These are phyloP conservation scores for Betula pendula DNA, from an alignment of 306 rosid species.

Conservation along the genomic window DNA sequence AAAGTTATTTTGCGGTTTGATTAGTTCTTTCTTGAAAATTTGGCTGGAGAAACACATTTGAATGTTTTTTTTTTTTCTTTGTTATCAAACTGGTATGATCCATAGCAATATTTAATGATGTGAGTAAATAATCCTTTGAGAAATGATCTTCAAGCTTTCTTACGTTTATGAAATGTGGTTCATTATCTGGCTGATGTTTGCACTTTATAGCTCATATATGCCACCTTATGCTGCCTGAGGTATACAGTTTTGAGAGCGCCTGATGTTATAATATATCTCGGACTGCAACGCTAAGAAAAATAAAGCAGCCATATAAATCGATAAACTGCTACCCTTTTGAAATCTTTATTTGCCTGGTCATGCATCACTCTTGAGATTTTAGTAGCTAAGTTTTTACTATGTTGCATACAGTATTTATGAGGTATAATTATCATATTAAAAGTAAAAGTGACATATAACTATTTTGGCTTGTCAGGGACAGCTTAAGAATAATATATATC, in stretches of 20 bases:
- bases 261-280: background rate
- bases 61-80: background rate
- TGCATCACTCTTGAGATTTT: background rate
- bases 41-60: background rate
- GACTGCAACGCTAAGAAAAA: background rate
- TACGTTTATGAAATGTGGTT: background rate
- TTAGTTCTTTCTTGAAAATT: background rate
- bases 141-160: background rate
- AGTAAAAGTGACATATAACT: background rate
- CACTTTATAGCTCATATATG: background rate
- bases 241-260: background rate
- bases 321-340: background rate
- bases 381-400: background rate
- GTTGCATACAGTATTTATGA: background rate
- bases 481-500: background rate
- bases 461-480: background rate
- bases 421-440: background rate
- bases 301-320: background rate
- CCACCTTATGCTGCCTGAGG: background rate
- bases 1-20: background rate
- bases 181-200: background rate
- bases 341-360: background rate
- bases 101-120: background rate
- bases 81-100: background rate
- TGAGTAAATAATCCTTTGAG: background rate